Base-by-base conservation (phyloP, 2,329 filamentous ascomycete genomes). In the Didymella keratinophila region DNA sequence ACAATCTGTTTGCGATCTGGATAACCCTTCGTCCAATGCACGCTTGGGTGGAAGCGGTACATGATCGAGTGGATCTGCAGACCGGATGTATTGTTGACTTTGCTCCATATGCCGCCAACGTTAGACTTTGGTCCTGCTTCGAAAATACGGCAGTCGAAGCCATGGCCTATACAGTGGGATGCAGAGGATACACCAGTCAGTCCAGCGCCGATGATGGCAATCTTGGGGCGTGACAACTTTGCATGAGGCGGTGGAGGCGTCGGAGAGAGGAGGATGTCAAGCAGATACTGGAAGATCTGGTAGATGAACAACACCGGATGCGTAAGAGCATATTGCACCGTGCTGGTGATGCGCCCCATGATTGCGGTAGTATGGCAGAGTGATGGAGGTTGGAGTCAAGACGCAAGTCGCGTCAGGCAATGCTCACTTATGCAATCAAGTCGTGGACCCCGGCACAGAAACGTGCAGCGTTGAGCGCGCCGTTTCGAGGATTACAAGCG, bases 21-120 rank as follows among this genome's bases (percentile, higher is more conserved):
- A 70, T 96, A 96, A n/a, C 90, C 90, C 28, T 82, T 80, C 32
- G 85, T 80, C 87, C 90, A 96, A 60, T 85, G 82, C 1, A 96
- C 86, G 0, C 89, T 90, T 0, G 92, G 92, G 65, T 94, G 90
- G 73, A 96, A 96, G 21, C 92, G 86, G 75, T 94, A 96, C 91
- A 95, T 95, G 57, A 93, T 76, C 20, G 88, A 91, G 74, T 96
- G 91, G 21, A 96, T 93, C 70, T 95, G 91, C 0, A 96, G 83
- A 16, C 90, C 87, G 0, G 90, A 93, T 0, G 90, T 93, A 50
- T 90, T 90, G 78, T 95, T 94, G 39, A 95, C 90, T 75, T 85
- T 84, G 71, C 87, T 91, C 91, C 91, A 94, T 32, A 94, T 94
- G 0, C 91, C 91, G 16, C 91, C 91, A 0, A 96, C 75, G 23